Percentiles rank a stretch among this genome's conserved stretches.
Conservation (phyloP, 1,284 basidiomycete species). For the Ganoderma meredithae region DNA sequence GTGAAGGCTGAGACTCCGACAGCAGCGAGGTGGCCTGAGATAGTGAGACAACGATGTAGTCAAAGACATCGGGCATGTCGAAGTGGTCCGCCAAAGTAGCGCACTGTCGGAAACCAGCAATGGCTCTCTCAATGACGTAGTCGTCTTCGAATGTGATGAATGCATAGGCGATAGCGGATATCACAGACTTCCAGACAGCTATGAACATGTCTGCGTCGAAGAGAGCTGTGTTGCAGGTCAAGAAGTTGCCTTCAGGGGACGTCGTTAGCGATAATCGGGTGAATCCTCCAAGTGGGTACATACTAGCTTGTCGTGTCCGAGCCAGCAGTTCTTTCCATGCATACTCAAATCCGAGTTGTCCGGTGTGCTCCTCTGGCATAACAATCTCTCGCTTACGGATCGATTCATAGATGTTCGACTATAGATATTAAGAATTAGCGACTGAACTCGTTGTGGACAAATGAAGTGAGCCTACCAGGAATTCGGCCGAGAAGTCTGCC, state of each 20-base stretch:
- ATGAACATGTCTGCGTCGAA: slow-evolving; percentile 97
- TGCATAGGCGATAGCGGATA: slow-evolving; percentile 90
- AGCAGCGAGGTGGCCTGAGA: slow-evolving; percentile 88
- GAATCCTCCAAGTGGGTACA: slow-evolving; percentile 27
- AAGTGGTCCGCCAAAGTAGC: slow-evolving; percentile 93
- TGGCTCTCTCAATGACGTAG: slow-evolving; percentile 93
- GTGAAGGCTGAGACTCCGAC: slow-evolving; percentile 75
- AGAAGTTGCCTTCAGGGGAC: slow-evolving; percentile 65
- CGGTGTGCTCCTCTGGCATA: slow-evolving; percentile 98
- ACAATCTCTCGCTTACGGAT: slow-evolving; percentile 96
- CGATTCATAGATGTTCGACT: slow-evolving; percentile 90
- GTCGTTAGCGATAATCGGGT: background rate
- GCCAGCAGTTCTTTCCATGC: slow-evolving; percentile 97
- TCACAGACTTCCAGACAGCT: slow-evolving; percentile 89
- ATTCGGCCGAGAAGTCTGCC: slow-evolving; percentile 85
- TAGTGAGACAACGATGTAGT: slow-evolving; percentile 93
- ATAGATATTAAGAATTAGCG: slow-evolving; percentile 40
- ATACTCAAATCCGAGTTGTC: slow-evolving; percentile 97
- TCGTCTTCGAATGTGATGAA: slow-evolving; percentile 98
- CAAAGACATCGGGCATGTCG: slow-evolving; percentile 93
- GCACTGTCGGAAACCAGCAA: slow-evolving; percentile 95
- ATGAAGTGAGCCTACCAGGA: slow-evolving; percentile 64
- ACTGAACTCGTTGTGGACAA: background rate
- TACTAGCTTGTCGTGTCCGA: slow-evolving; percentile 83
- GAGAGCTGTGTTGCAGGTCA: slow-evolving; percentile 78